Evolutionary conservation across 1,284 basidiomycete species (phyloP).

Genomic region (Exsudoporus floridanus): DNA sequence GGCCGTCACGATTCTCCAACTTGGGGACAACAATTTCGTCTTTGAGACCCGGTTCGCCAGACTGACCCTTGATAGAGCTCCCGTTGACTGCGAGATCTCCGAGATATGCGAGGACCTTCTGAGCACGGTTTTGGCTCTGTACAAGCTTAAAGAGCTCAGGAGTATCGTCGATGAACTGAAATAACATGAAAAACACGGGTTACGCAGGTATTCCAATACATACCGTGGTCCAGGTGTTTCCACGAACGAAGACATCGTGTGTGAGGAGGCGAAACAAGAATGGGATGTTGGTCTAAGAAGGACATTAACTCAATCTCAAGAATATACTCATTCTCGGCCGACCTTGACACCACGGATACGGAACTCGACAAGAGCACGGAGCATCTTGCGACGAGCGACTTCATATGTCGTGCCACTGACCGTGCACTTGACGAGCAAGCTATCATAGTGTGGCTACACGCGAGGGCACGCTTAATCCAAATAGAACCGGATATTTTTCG

Average conservation of each 20-base stretch:
- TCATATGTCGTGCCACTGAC: conserved; percentile 98
- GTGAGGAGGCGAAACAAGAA: conserved; percentile 98
- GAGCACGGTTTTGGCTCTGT: conserved; percentile 96
- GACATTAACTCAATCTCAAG: not conserved
- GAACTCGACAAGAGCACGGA: conserved; percentile 98
- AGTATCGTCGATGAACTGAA: conserved; percentile 97
- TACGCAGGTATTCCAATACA: conserved; percentile 22
- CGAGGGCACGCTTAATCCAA: not conserved
- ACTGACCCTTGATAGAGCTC: conserved; percentile 92
- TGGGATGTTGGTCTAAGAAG: conserved; percentile 88
- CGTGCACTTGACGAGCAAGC: conserved; percentile 94
- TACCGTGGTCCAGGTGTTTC: conserved; percentile 97
- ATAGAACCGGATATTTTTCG: not conserved
- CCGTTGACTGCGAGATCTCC: conserved; percentile 99
- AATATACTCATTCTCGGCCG: conserved; percentile 5
- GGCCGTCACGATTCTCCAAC: conserved; percentile 78
- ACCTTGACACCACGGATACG: conserved; percentile 98
- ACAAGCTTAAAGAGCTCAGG: conserved; percentile 99
- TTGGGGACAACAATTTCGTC: conserved; percentile 85
- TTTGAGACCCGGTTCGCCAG: conserved; percentile 93
- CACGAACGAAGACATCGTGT: conserved; percentile 95
- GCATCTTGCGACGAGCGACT: conserved; percentile 98
- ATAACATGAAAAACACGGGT: conserved; percentile 7
- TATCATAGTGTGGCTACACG: conserved; percentile 92
- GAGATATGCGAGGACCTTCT: conserved; percentile 95